Evolutionary conservation across 805 yeast species (phyloP), one percentile per base, ranked within the genome.

Genomic region (Pichia paraexigua): DNA sequence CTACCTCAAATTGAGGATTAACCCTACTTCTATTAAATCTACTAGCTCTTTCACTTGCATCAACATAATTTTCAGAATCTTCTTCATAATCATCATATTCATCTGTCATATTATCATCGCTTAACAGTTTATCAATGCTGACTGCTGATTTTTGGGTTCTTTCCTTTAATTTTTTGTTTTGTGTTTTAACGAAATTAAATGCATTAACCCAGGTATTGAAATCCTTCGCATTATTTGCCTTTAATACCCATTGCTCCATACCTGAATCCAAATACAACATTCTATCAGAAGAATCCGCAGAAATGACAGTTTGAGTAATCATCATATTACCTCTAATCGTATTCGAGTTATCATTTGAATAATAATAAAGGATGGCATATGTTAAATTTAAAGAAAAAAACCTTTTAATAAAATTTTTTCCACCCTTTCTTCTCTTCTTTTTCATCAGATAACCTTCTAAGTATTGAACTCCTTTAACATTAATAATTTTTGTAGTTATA

Each of bases 301-400:
- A 79, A 2, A 94, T 82, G n/a, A 86, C 86, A 3, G 95, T 82
- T 46, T 85, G 76, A 49, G 78, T 80, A 46, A 94, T 80, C 39
- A 92, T 95, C 88, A 94, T 89, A 61, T 88, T 90, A 51, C 99
- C 99, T 51, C 98, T 76, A 46, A 88, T 75, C 57, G 82, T 82
- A 59, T 82, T 79, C 42, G 88, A 81, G 46, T 82, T 80, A 44
- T 79, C 82, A 65, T 85, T 83, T 53, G 80, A 65, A 64, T 85
- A 88, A 66, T 94, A 94, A 43, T 89, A 87, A 45, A 94, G 73
- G 1, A 92, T 81, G 24, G 95, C 94, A 58, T 85, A 82, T 64
- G 82, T 82, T 70, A 83, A 79, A 65, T 91, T 95, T 53, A 94
- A 77, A 1, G 86, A 77, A 64, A 94, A 94, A 65, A 83, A 90